Percentiles rank a stretch among this genome's conserved stretches.
Evolutionary conservation across 208 protist genomes (phyloP).

Genomic region (Naegleria gruberi): DNA sequence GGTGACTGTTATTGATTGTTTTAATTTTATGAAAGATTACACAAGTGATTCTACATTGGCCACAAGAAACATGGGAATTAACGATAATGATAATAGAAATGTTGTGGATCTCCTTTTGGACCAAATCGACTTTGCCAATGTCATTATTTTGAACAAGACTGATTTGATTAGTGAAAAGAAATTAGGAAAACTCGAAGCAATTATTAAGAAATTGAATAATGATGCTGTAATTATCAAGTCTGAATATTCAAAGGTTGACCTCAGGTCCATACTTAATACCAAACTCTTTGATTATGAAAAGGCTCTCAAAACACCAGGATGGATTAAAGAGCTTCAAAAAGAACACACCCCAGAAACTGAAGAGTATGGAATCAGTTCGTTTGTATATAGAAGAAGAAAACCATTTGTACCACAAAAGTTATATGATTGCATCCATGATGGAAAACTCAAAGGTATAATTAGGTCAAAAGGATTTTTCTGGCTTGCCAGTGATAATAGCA

Average conservation of each 20-base stretch:
- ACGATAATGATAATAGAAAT: slow-evolving; percentile 23
- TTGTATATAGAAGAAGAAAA: slow-evolving; percentile 43
- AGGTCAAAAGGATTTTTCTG: slow-evolving; percentile 57
- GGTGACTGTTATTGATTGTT: slow-evolving; percentile 55
- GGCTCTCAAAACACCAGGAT: slow-evolving; percentile 36
- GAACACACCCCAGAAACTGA: slow-evolving; percentile 49
- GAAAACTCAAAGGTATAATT: slow-evolving; percentile 34
- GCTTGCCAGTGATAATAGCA: slow-evolving; percentile 29
- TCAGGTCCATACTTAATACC: slow-evolving; percentile 48
- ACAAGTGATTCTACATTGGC: slow-evolving; percentile 25
- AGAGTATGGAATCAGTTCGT: slow-evolving; percentile 58
- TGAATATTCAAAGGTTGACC: slow-evolving; percentile 34
- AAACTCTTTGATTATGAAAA: slow-evolving; percentile 45
- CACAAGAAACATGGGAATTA: slow-evolving; percentile 8
- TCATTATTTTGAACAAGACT: slow-evolving; percentile 72
- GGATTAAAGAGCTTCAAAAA: slow-evolving; percentile 36
- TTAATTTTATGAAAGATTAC: slow-evolving; percentile 40
- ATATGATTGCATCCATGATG: background rate
- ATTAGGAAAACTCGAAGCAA: background rate
- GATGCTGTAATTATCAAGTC: slow-evolving; percentile 49
- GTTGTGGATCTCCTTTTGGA: slow-evolving; percentile 32
- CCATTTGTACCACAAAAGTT: slow-evolving; percentile 55
- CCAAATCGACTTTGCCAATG: slow-evolving; percentile 69
- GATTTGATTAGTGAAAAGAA: slow-evolving; percentile 49
- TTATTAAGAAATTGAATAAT: slow-evolving; percentile 52